These are phyloP conservation scores for Tilletia caries DNA, from an alignment of 1,284 basidiomycete species.

Conservation along the genomic window DNA sequence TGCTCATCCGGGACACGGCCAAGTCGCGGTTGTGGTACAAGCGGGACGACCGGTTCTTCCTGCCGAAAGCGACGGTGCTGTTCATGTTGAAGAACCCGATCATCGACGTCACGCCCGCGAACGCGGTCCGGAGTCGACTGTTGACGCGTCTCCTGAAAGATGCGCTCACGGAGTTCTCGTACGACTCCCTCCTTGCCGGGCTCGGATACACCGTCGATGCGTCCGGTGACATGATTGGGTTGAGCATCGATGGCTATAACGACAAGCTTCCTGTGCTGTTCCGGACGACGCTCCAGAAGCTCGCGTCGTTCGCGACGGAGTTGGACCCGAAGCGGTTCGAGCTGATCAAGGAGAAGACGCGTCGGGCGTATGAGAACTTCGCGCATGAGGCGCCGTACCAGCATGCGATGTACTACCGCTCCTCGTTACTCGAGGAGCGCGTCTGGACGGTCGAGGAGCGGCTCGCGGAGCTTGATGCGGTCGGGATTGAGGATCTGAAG, in stretches of 20 bases:
- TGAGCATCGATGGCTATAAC: slow-evolving; percentile 82
- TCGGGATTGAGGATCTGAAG: slow-evolving; percentile 71
- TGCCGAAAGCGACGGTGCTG: slow-evolving; percentile 53
- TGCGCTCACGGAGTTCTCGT: slow-evolving; percentile 81
- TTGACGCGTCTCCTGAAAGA: slow-evolving; percentile 84
- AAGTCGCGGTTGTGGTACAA: slow-evolving; percentile 52
- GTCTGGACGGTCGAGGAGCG: slow-evolving; percentile 80
- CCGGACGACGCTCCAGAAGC: slow-evolving; percentile 70
- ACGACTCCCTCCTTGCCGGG: slow-evolving; percentile 89
- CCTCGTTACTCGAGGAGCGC: slow-evolving; percentile 68
- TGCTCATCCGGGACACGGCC: slow-evolving; percentile 39
- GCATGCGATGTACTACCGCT: slow-evolving; percentile 74
- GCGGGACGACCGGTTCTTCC: slow-evolving; percentile 51
- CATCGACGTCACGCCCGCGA: slow-evolving; percentile 51
- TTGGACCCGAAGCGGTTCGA: slow-evolving; percentile 72
- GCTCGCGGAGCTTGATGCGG: slow-evolving; percentile 71
- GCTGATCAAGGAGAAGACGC: slow-evolving; percentile 77
- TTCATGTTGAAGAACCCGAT: slow-evolving; percentile 48
- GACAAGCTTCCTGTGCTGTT: slow-evolving; percentile 83
- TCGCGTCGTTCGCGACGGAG: slow-evolving; percentile 62
- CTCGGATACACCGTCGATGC: slow-evolving; percentile 72
- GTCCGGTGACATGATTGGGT: slow-evolving; percentile 67
- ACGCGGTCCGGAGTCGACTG: slow-evolving; percentile 61
- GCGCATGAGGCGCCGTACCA: slow-evolving; percentile 78
- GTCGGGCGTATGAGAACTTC: slow-evolving; percentile 65